Evolutionary conservation across 2,329 filamentous ascomycete species (phyloP), one percentile per base, ranked within the genome.

Genomic region (Alternaria angustiovoidea): DNA sequence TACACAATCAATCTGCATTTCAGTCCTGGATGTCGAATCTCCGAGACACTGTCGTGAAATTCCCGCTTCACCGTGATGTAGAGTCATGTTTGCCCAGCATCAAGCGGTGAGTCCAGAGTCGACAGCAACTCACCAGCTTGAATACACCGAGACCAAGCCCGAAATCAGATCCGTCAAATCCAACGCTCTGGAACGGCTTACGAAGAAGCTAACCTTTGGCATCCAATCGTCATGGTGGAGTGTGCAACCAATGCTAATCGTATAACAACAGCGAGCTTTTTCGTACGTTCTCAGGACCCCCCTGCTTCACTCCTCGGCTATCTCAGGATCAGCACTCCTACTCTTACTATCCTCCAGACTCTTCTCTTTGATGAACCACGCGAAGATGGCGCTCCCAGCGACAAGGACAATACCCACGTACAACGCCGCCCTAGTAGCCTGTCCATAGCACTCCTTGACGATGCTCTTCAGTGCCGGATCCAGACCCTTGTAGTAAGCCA

Each of bases 371-470:
- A 83, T 81, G 18, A 80, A 81, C 78, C 80, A 83, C 16, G 80
- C 78, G 59, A 76, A 77, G 0, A 81, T 43, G 4, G 80, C 79
- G 34, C 85, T 82, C 47, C 85, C 83, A 42, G 80, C 75, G 4
- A 85, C 83, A n/a, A 88, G 71, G 3, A 71, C 77, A 54, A 85
- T 74, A 71, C 85, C 78, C 32, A 88, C 79, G 2, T 70, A 78
- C 69, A 88, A 84, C 0, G 85, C 84, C 26, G 81, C 80, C 57
- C 82, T 81, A 7, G 82, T 85, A 41, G 86, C 84, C 68, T 79
- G 80, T 42, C 87, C 86, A 76, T 94, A 94, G 73, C 89, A 91
- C 28, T 80, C 78, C 38, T 87, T 84, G 4, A 94, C 91, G 12
- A 90, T 75, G 12, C 74, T 79, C 26, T 85, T 85, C 1, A 89